Evolutionary conservation across 2,329 filamentous ascomycete genomes (phyloP).

Genomic region (Boeremia lycopersici): DNA sequence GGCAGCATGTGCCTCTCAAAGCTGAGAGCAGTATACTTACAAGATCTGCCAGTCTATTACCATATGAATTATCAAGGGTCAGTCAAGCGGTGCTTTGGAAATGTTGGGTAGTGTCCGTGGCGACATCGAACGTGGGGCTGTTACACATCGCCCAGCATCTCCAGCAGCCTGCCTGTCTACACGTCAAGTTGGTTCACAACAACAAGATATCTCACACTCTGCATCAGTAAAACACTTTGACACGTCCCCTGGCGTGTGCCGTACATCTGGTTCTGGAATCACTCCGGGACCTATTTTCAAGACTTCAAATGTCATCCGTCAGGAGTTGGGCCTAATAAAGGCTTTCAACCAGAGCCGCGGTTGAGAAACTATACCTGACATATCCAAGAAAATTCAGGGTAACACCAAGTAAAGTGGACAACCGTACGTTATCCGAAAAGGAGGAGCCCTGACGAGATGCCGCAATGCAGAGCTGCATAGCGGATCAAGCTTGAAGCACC

Average conservation of each 20-base stretch:
- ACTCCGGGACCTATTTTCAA: constrained; percentile 31
- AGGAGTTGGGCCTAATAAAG: constrained; percentile 42
- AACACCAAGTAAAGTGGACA: constrained; percentile 48
- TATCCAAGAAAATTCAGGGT: constrained; percentile 50
- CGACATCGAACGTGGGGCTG: not conserved
- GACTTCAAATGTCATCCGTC: constrained; percentile 48
- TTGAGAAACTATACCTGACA: constrained; percentile 51
- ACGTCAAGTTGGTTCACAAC: not conserved
- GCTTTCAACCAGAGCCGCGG: constrained; percentile 49
- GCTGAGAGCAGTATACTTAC: too few species aligned
- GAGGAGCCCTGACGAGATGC: constrained; percentile 51
- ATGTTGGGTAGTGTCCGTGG: not conserved
- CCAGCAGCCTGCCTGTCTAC: not conserved
- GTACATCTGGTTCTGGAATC: constrained; percentile 20
- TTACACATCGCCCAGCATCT: not conserved
- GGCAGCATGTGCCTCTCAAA: too few species aligned
- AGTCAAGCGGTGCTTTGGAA: not conserved
- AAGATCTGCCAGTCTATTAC: not conserved
- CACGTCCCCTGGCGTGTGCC: constrained; percentile 15
- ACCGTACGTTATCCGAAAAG: constrained; percentile 47
- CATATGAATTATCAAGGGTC: not conserved
- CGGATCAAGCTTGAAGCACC: constrained; percentile 46
- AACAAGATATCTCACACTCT: not conserved
- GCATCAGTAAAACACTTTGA: constrained; percentile 15
- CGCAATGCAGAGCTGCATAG: constrained; percentile 49